Evolutionary conservation across 257 asterid species (phyloP), one percentile per base, ranked within the genome.

Genomic region (Phtheirospermum japonicum): DNA sequence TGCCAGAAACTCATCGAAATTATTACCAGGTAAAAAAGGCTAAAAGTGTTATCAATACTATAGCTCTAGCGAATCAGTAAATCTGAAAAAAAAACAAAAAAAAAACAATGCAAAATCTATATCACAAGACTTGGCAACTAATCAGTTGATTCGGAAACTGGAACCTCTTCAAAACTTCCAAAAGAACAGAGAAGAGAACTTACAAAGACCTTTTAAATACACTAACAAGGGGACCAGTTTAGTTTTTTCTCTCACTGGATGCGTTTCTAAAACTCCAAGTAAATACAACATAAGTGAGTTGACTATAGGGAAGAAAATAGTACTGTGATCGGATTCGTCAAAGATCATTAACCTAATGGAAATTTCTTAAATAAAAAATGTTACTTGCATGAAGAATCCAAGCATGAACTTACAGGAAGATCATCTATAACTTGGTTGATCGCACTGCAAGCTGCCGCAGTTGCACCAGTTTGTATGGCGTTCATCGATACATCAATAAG

Each of bases 391-490:
- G 57, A 52, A 60, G 42, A 61, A 63, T 51, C 62, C 62, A 69
- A 20, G 45, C 54, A 65, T 36, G 40, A 65, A 87, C 97, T 81
- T 80, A 93, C 99, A 63, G 99, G 99, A 80, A 93, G 96, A 87
- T 93, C 97, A 23, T 80, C 72, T 77, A 93, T 81, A 61, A 93
- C 94, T 93, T 93, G 99, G 84, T 77, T 87, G 70, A 93, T 89
- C 48, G 99, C 99, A 77, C 95, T 85, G 74, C 99, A 93, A 58
- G 99, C 95, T 36, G 99, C 97, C 7, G 97, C 99, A 64, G 99
- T 85, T 57, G 99, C 96, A 76, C 99, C 99, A 36, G 97, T 93
- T 90, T 93, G 95, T 69, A 89, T 63, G 56, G 99, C 90, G 49
- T 87, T 85, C 94, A 87, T 80, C 65, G 99, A 93, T 69, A 89